Evolutionary conservation across 805 yeast species (phyloP).

Genomic region (Suhomyces prunicola): DNA sequence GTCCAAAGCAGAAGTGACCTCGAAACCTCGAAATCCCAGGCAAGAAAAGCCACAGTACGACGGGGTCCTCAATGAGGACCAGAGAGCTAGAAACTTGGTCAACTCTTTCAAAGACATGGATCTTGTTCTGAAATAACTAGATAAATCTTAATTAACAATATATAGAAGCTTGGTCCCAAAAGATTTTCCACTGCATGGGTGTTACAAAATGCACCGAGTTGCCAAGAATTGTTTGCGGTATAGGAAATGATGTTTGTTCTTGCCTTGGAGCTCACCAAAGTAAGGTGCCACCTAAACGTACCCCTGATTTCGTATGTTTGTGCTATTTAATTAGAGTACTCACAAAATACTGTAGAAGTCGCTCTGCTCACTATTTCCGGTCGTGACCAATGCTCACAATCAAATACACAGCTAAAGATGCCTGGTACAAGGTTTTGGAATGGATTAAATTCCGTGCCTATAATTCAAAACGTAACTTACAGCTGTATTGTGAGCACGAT

Average conservation of each 20-base stretch:
- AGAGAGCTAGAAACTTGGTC: constrained; percentile 29
- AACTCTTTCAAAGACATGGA: not conserved
- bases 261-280: not conserved
- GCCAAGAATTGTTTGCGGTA: not conserved
- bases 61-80: constrained; percentile 18
- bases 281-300: not conserved
- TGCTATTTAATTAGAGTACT: not conserved
- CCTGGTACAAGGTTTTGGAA: not conserved
- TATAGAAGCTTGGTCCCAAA: not conserved
- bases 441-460: not conserved
- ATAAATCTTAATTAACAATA: not conserved
- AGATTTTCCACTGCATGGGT: not conserved
- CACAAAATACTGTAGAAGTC: not conserved
- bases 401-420: not conserved
- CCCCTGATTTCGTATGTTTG: not conserved
- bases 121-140: not conserved
- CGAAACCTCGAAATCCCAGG: not conserved
- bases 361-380: not conserved
- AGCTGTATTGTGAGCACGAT: not conserved
- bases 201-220: not conserved
- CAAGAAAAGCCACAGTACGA: not conserved
- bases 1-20: not conserved
- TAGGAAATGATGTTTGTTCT: not conserved
- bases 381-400: not conserved
- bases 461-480: not conserved